Base-by-base conservation (phyloP, 2,329 filamentous ascomycete genomes). In the Thielaviopsis ethacetica region DNA sequence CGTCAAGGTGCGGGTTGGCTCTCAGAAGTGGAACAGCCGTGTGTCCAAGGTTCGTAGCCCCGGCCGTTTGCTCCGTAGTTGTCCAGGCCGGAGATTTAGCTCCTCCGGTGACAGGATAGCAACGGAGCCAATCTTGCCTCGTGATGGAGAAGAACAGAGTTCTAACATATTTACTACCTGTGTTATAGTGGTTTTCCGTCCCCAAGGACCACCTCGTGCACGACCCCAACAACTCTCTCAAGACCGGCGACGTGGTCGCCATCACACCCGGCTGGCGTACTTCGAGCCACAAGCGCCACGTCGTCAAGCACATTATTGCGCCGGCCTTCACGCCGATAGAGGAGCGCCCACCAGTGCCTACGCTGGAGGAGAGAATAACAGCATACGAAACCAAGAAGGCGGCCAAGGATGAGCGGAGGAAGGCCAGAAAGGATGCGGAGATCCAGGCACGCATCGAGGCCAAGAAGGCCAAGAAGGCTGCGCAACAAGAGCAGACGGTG, bases 1-100 rank as follows among this genome's bases (percentile, higher is more conserved):
- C 2, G 85, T 90, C 60, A 90, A 87, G 71, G 87, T 91, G 62
- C 80, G 83, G 64, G 77, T 91, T 15, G 83, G 85, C 56, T 79
- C 77, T 15, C 80, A 83, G 67, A 78, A 81, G 68, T 91, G 85
- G 84, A 86, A 91, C 68, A 78, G 77, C 61, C 76, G 78, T 62
- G 79, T 91, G 58, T 77, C 83, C 68, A 91, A 91, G 76, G 86
- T 88, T 68, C 58, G 68, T 61, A 44, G 52, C 15, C 12, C 1
- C 10, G 15, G 56, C 51, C 13, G 13, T 41, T 54, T 4, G 38
- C 38, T 24, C 10, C 10, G 30, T 34, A 34, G 30, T 34, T 34
- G 10, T 34, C 10, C 10, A 34, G 30, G 30, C 30, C 10, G 10
- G 30, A 34, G 30, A 34, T 12, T 12, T 12, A 34, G 30, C 6